These are phyloP conservation scores for Botrytis deweyae DNA, from an alignment of 2,329 filamentous ascomycete genomes.

Conservation along the genomic window DNA sequence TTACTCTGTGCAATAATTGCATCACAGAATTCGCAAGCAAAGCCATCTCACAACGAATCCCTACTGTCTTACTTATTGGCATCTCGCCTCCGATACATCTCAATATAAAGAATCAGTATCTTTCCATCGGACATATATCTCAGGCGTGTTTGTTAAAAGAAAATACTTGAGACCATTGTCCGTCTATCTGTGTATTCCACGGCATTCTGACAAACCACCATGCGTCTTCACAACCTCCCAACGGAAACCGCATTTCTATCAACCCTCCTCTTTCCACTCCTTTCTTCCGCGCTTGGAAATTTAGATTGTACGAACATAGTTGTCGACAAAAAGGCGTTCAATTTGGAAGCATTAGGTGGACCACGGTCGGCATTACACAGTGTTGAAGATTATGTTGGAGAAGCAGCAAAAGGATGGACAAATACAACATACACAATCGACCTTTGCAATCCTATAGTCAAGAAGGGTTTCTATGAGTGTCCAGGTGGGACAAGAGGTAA, in stretches of 20 bases:
- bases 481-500: constrained; percentile 67
- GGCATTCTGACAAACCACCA: constrained; percentile 21
- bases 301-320: constrained; percentile 63
- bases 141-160: not conserved
- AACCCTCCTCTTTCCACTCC: constrained; percentile 35
- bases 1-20: not conserved
- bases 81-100: not conserved
- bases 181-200: not conserved
- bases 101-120: not conserved
- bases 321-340: constrained; percentile 59
- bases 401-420: constrained; percentile 51
- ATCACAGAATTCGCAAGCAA: not conserved
- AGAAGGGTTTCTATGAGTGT: constrained; percentile 54
- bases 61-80: too few relatives aligned
- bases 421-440: constrained; percentile 84
- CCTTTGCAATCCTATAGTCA: constrained; percentile 67
- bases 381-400: constrained; percentile 44
- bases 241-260: constrained; percentile 35
- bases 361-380: constrained; percentile 67
- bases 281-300: constrained; percentile 43
- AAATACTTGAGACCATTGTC: not conserved
- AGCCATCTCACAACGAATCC: not conserved
- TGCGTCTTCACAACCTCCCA: constrained; percentile 33
- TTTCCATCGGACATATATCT: too few relatives aligned
- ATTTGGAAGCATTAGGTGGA: constrained; percentile 63